phyloP scores from a whole-genome alignment of 2,329 filamentous ascomycete genomes.

The Beauveria brongniartii region DNA sequence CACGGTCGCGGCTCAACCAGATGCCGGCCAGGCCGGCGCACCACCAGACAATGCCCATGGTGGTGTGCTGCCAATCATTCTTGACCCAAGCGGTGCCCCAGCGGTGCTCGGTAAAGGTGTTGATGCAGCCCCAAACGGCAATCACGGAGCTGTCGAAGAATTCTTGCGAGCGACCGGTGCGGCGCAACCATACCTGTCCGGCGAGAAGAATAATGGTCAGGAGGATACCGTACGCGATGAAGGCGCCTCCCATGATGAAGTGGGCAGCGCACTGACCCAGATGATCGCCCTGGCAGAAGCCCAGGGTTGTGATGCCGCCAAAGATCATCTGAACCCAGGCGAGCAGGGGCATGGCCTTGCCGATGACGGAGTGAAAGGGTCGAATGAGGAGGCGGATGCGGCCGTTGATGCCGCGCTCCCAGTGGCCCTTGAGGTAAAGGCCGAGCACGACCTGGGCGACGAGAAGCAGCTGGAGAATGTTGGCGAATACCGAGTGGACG shows the following conservation, averaged over 20 bases:
- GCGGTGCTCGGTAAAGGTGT: constrained; percentile 94
- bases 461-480: constrained; percentile 71
- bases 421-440: constrained; percentile 80
- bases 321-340: constrained; percentile 95
- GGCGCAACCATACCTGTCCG: constrained; percentile 78
- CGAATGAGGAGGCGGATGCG: constrained; percentile 67
- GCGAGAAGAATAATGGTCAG: constrained; percentile 80
- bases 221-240: constrained; percentile 86
- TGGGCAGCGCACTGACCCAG: constrained; percentile 88
- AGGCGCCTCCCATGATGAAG: constrained; percentile 97
- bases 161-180: constrained; percentile 81
- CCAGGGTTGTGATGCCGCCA: constrained; percentile 83
- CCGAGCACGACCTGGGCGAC: constrained; percentile 71
- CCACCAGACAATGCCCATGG: constrained; percentile 99
- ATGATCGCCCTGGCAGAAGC: constrained; percentile 89
- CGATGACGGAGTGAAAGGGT: constrained; percentile 67
- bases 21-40: constrained; percentile 82
- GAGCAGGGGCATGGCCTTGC: constrained; percentile 78
- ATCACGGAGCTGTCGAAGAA: constrained; percentile 94
- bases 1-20: constrained; percentile 79
- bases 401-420: constrained; percentile 75
- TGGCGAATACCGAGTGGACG: constrained; percentile 74
- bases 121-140: constrained; percentile 90
- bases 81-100: constrained; percentile 86
- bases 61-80: constrained; percentile 95